Percentiles rank a stretch among this genome's conserved stretches.
phyloP scores from a whole-genome alignment of 148 eudicot species.

The Rheum nobile region DNA sequence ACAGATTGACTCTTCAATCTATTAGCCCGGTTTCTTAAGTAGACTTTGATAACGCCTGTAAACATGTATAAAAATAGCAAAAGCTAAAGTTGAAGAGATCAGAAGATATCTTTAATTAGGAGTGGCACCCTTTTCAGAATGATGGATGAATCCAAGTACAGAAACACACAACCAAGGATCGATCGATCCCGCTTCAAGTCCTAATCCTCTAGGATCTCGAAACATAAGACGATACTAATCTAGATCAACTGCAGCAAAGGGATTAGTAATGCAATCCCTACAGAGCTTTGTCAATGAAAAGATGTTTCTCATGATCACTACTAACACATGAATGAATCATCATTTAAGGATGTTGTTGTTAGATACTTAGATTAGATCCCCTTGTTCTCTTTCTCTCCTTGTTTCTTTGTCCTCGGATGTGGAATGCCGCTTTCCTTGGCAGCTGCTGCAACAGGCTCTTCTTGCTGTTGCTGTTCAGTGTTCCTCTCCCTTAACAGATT shows the following conservation, averaged over 20 bases:
- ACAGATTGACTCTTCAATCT: too few species aligned
- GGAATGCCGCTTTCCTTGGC: conserved; percentile 6
- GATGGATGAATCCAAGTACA: background rate
- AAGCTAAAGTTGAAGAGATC: background rate
- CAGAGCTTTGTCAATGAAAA: background rate
- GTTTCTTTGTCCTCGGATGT: background rate
- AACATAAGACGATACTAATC: background rate
- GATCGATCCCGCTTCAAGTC: background rate
- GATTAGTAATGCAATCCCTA: background rate
- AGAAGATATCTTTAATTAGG: background rate
- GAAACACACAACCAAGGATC: background rate
- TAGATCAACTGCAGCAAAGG: background rate
- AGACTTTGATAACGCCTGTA: too few species aligned
- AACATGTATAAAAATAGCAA: too few species aligned
- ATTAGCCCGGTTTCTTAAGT: too few species aligned
- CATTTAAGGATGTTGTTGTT: background rate
- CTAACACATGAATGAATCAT: background rate
- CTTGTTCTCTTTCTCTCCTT: conserved; percentile 7
- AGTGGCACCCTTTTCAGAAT: background rate
- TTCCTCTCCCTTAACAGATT: conserved; percentile 7
- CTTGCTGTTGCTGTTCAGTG: background rate
- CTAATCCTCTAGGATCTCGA: conserved; percentile 4
- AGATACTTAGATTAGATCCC: background rate
- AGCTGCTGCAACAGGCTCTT: background rate
- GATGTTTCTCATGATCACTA: background rate